A percentile compares a stretch with the other conserved stretches of the same genome.
Evolutionary conservation across 2,329 filamentous ascomycete genomes (phyloP).

Genomic region (Alternaria arbusti): DNA sequence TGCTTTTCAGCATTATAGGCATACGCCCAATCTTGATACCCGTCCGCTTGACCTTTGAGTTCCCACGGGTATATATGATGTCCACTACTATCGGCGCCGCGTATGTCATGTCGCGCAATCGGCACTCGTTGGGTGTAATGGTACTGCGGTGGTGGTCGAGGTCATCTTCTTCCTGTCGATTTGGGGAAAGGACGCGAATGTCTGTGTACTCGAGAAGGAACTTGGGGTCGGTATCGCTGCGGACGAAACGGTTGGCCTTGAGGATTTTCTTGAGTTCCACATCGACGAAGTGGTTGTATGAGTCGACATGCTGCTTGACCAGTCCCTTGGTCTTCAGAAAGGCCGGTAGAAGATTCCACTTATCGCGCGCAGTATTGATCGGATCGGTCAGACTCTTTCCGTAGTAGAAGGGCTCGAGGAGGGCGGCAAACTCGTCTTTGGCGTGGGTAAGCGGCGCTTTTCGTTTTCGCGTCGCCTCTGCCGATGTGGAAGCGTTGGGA

Average conservation of each 20-base stretch:
- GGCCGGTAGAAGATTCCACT: conserved; percentile 96
- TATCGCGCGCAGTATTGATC: conserved; percentile 78
- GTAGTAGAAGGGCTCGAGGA: conserved; percentile 74
- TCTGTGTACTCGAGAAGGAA: conserved; percentile 93
- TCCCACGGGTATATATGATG: conserved; percentile 85
- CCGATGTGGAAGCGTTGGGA: conserved; percentile 23
- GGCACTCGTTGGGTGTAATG: conserved; percentile 94
- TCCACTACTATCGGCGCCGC: conserved; percentile 93
- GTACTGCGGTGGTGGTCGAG: conserved; percentile 56
- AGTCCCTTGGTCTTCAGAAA: conserved; percentile 97
- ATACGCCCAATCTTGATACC: conserved; percentile 84
- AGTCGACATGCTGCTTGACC: conserved; percentile 98
- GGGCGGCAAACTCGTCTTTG: conserved; percentile 64
- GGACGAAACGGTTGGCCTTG: conserved; percentile 84
- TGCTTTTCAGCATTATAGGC: conserved; percentile 96
- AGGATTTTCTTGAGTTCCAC: conserved; percentile 97
- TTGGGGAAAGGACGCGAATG: conserved; percentile 83
- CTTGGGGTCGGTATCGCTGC: conserved; percentile 88
- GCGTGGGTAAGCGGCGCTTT: conserved; percentile 35
- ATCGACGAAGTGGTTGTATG: conserved; percentile 98
- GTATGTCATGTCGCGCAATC: conserved; percentile 97
- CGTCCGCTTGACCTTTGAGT: conserved; percentile 74
- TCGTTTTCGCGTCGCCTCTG: conserved; percentile 38
- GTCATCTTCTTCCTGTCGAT: conserved; percentile 77
- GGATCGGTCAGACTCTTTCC: conserved; percentile 71